Percentiles rank a stretch among this genome's conserved stretches.
phyloP scores from a whole-genome alignment of 768 basidiomycete genomes.

The Guyanaporus albipodus region DNA sequence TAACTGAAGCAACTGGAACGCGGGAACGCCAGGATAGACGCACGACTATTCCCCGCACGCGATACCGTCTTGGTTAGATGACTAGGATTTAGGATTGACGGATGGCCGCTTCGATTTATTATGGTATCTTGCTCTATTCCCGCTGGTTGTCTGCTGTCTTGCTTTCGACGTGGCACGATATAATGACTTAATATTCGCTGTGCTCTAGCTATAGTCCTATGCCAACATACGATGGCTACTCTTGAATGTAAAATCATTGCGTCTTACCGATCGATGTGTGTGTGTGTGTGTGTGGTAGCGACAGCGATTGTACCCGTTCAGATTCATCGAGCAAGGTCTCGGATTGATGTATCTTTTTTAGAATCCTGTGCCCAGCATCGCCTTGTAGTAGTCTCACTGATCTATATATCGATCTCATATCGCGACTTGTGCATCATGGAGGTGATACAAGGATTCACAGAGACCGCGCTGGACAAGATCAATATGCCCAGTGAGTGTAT shows the following conservation, averaged over 20 bases:
- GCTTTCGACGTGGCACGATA: conserved; percentile 1
- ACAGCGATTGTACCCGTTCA: too few species aligned
- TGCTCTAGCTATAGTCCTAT: conserved; percentile 1
- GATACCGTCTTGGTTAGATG: conserved; percentile 18
- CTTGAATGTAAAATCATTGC: not conserved
- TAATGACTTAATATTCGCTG: conserved; percentile 13
- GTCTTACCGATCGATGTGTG: too few species aligned
- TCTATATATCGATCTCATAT: too few species aligned
- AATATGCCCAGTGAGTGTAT: conserved; percentile 33
- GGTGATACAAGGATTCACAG: conserved; percentile 28
- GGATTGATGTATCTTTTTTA: too few species aligned
- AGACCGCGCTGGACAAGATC: conserved; percentile 31
- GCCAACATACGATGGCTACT: not conserved
- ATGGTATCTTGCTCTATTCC: not conserved
- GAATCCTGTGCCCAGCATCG: not conserved
- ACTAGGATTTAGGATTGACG: conserved; percentile 5
- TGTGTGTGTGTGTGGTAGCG: too few species aligned
- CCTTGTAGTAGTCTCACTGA: too few species aligned
- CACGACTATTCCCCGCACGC: conserved; percentile 9
- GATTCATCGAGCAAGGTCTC: too few species aligned
- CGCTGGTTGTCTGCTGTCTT: conserved; percentile 1
- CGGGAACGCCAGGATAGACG: conserved; percentile 10
- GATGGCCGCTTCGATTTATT: not conserved
- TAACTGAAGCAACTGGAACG: conserved; percentile 12
- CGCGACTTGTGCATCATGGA: conserved; percentile 31